Conservation (phyloP, 768 basidiomycete species). For the Gautieria morchelliformis region DNA sequence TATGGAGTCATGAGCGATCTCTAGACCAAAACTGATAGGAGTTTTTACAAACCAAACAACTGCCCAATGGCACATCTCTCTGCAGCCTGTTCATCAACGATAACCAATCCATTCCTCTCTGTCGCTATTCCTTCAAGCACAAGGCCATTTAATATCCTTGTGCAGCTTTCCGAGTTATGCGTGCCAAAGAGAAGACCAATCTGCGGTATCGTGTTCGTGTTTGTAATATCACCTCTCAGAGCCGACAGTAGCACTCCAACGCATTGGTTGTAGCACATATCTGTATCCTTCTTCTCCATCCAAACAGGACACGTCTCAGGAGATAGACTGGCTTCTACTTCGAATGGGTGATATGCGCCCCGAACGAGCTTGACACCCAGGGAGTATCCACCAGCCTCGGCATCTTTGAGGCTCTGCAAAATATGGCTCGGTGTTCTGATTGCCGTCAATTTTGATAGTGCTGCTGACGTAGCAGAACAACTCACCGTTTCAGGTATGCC, state of each 20-base stretch:
- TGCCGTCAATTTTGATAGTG: neutral
- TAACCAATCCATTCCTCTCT: constrained; percentile 23
- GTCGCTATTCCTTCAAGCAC: constrained; percentile 44
- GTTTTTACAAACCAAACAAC: constrained; percentile 54
- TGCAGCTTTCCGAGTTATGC: constrained; percentile 69
- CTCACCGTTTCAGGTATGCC: constrained; percentile 71
- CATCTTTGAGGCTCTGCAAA: constrained; percentile 51
- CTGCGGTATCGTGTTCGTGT: constrained; percentile 17
- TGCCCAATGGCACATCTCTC: constrained; percentile 72
- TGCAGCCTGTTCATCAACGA: constrained; percentile 43
- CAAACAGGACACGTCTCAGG: constrained; percentile 53
- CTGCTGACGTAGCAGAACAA: neutral
- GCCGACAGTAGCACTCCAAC: constrained; percentile 44
- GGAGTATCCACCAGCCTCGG: constrained; percentile 54
- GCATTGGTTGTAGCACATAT: constrained; percentile 61
- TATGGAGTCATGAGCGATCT: constrained; percentile 18
- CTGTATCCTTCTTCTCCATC: constrained; percentile 59
- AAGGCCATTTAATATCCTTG: constrained; percentile 51
- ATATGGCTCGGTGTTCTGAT: constrained; percentile 63
- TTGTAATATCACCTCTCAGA: constrained; percentile 42
- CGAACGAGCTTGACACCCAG: constrained; percentile 90
- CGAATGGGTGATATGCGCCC: constrained; percentile 83
- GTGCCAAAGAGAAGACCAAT: constrained; percentile 79
- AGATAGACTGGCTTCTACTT: constrained; percentile 41
- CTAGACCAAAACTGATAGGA: neutral